phyloP scores from a whole-genome alignment of 169 alveolate species.

The Cryptosporidium ryanae region DNA sequence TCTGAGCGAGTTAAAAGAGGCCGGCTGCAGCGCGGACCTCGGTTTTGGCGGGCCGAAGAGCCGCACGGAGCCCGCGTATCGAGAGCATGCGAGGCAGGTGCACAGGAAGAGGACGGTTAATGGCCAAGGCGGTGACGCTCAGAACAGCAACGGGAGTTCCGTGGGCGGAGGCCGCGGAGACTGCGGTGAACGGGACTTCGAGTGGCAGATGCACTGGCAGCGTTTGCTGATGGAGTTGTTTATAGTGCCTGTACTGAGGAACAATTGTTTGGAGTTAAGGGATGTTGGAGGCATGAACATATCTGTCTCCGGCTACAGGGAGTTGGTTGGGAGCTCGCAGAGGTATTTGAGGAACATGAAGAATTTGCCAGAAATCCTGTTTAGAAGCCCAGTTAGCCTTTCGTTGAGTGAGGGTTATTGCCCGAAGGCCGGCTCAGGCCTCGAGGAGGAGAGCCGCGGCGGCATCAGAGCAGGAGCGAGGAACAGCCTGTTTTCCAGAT shows the following conservation, averaged over 20 bases:
- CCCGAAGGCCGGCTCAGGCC: no score
- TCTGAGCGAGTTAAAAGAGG: constrained; percentile 17
- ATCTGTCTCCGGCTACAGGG: not conserved
- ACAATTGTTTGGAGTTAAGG: constrained; percentile 27
- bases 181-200: not conserved
- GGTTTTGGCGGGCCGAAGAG: no score
- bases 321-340: constrained; percentile 3
- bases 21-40: no score
- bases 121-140: no score
- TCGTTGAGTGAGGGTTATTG: not conserved
- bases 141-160: no score
- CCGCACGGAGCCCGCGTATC: no score
- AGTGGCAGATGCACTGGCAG: constrained; percentile 28
- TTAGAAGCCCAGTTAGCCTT: constrained; percentile 14
- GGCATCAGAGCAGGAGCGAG: not conserved
- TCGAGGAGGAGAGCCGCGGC: not conserved
- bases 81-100: no score
- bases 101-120: no score
- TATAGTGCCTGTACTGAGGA: constrained; percentile 13
- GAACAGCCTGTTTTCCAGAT: constrained; percentile 13
- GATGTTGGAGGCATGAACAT: constrained; percentile 26
- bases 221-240: constrained; percentile 10
- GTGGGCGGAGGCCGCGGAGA: no score
- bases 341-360: constrained; percentile 5
- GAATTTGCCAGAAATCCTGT: not conserved